Evolutionary conservation across 2,329 filamentous ascomycete species (phyloP), one percentile per base, ranked within the genome.

Genomic region (Fusarium miscanthi): DNA sequence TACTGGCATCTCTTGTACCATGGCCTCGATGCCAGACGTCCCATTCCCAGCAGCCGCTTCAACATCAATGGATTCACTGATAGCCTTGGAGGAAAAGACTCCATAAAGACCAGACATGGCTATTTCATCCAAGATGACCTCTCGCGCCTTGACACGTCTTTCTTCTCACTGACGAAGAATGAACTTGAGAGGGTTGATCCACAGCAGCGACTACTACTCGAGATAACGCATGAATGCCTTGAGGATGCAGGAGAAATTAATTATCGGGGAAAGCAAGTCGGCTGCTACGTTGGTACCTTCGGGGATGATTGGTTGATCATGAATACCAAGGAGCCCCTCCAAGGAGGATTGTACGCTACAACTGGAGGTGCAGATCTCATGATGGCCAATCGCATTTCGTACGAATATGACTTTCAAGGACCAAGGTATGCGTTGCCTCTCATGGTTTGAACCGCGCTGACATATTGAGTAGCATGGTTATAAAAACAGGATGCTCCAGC

Each of bases 41-140:
- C 52, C 1, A 33, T 69, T 4, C 56, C 66, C 1, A 42, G 14
- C 11, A 46, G 19, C 30, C 63, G 66, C 19, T 69, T 48, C 51
- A 61, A 66, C 23, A 46, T 61, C 1, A 19, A 57, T 3, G 66
- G 63, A 1, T 67, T 69, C 16, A 31, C 62, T 5, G 56, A 42
- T 13, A 61, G 25, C 1, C 66, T 69, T 3, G 51, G 57, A 8
- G 63, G 63, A 0, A 66, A 41, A 2, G 57, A 61, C 12, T 37
- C 43, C 0, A 51, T 66, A 8, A 62, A 45, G 13, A 16, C 14
- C 1, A 66, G 11, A 3, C 27, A 68, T 6, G 65, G 63, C 1
- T 67, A 68, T n/a, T 67, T 66, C 10, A 33, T 68, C 2, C 56
- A 68, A 1, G 54, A 38, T 1, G 56, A 68, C 12, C n/a, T 68